Evolutionary conservation across 106 monocot genomes (phyloP).

Genomic region (Xerophyta viscosa): DNA sequence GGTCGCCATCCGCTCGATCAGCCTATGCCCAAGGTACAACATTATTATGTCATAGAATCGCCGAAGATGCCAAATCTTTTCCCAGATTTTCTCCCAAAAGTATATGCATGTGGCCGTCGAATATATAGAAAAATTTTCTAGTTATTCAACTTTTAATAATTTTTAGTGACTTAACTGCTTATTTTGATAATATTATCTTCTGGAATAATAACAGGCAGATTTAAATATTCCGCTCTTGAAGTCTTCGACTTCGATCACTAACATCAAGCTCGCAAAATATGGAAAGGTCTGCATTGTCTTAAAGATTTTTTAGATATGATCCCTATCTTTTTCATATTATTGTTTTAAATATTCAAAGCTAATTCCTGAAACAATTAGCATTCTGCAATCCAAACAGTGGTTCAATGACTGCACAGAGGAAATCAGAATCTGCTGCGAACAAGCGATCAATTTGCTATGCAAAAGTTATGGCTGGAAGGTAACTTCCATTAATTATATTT

Average conservation of each 20-base stretch:
- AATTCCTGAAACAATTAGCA: neutral
- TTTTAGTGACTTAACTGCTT: no score
- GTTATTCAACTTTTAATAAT: no score
- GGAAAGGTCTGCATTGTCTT: conserved; percentile 49
- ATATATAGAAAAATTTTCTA: no score
- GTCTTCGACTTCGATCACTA: conserved; percentile 30
- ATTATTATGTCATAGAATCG: no score
- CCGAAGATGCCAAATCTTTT: conserved; percentile 21
- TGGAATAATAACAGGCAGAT: conserved; percentile 64
- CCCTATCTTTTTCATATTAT: neutral
- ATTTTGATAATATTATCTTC: no score
- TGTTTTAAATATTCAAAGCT: neutral
- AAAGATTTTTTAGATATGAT: no score
- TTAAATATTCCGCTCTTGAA: conserved; percentile 56
- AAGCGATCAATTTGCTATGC: conserved; percentile 46
- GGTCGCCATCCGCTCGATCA: conserved; percentile 15
- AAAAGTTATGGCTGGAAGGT: conserved; percentile 86
- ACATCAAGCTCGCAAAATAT: conserved; percentile 74
- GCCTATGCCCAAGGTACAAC: no score
- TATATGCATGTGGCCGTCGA: no score
- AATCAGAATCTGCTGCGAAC: conserved; percentile 61
- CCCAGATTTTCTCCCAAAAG: no score
- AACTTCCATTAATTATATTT: no score
- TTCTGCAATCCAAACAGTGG: conserved; percentile 45
- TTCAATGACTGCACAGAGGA: conserved; percentile 72